Evolutionary conservation across 768 basidiomycete genomes (phyloP).

Genomic region (Hericium coralloides): DNA sequence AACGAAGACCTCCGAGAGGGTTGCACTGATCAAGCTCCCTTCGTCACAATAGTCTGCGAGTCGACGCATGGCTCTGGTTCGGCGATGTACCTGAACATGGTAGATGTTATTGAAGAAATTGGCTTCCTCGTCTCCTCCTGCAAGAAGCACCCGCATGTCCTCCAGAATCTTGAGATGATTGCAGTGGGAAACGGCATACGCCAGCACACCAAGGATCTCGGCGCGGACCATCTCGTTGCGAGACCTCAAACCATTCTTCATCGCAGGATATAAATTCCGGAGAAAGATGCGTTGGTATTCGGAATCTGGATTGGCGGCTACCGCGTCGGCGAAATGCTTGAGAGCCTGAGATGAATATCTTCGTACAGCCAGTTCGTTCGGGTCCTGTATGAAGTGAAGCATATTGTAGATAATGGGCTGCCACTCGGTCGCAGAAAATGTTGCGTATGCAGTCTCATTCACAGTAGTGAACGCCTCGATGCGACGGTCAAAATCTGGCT

Average conservation of each 20-base stretch:
- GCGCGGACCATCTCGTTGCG: slow-evolving; percentile 81
- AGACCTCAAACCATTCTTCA: slow-evolving; percentile 73
- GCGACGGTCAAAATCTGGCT: slow-evolving; percentile 88
- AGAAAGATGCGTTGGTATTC: slow-evolving; percentile 51
- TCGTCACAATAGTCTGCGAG: slow-evolving; percentile 70
- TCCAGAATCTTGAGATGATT: slow-evolving; percentile 48
- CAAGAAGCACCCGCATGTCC: slow-evolving; percentile 77
- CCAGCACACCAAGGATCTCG: slow-evolving; percentile 74
- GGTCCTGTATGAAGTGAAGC: slow-evolving; percentile 82
- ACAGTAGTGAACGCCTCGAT: slow-evolving; percentile 64
- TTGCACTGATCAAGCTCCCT: slow-evolving; percentile 55
- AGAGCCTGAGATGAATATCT: slow-evolving; percentile 71
- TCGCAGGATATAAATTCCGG: slow-evolving; percentile 60
- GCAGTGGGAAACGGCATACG: slow-evolving; percentile 63
- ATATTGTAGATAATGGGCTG: slow-evolving; percentile 75
- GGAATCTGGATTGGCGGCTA: slow-evolving; percentile 30
- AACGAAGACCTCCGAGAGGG: slow-evolving; percentile 73
- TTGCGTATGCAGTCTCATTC: slow-evolving; percentile 54
- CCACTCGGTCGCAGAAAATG: slow-evolving; percentile 53
- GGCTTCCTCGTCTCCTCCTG: slow-evolving; percentile 86
- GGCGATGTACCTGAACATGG: slow-evolving; percentile 88
- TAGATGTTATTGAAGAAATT: slow-evolving; percentile 96
- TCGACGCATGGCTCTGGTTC: slow-evolving; percentile 78
- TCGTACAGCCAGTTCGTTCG: slow-evolving; percentile 78
- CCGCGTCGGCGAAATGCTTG: slow-evolving; percentile 66